phyloP scores from a whole-genome alignment of 1,284 basidiomycete genomes.

The Cryptococcus hybrid region DNA sequence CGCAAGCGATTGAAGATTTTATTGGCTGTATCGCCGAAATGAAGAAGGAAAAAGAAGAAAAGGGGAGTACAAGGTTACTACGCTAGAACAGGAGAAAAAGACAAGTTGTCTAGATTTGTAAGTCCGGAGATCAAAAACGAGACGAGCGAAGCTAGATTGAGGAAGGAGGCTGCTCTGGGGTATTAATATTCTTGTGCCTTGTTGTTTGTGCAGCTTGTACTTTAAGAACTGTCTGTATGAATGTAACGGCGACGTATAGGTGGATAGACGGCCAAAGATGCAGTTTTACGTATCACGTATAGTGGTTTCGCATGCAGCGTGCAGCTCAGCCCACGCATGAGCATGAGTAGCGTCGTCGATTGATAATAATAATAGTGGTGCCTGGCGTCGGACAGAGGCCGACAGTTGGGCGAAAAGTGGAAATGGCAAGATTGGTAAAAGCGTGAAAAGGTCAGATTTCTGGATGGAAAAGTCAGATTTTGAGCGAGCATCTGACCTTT shows the following conservation, averaged over 20 bases:
- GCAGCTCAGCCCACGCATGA: background rate
- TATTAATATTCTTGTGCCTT: constrained; percentile 5
- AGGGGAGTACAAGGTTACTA: background rate
- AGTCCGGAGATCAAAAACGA: constrained; percentile 8
- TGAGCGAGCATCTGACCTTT: background rate
- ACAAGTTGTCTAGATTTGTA: constrained; percentile 9
- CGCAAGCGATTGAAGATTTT: constrained; percentile 60
- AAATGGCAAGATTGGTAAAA: too few species aligned
- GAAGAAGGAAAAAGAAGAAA: constrained; percentile 24
- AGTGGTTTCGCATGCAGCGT: too few species aligned
- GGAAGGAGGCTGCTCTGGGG: constrained; percentile 17
- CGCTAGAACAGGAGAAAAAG: background rate
- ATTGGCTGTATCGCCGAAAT: constrained; percentile 45
- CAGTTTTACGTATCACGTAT: too few species aligned
- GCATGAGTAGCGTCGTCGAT: background rate
- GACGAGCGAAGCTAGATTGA: constrained; percentile 11
- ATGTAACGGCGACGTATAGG: too few species aligned
- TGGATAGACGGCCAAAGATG: too few species aligned
- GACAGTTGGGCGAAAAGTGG: too few species aligned
- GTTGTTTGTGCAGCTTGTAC: too few species aligned
- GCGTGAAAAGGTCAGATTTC: background rate
- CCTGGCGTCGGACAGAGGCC: too few species aligned
- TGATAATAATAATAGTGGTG: too few species aligned
- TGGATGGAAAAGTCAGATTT: background rate
- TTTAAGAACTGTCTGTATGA: too few species aligned